These are phyloP conservation scores for Pseudopyrenochaeta lycopersici DNA, from an alignment of 2,329 filamentous ascomycete species.

Conservation along the genomic window DNA sequence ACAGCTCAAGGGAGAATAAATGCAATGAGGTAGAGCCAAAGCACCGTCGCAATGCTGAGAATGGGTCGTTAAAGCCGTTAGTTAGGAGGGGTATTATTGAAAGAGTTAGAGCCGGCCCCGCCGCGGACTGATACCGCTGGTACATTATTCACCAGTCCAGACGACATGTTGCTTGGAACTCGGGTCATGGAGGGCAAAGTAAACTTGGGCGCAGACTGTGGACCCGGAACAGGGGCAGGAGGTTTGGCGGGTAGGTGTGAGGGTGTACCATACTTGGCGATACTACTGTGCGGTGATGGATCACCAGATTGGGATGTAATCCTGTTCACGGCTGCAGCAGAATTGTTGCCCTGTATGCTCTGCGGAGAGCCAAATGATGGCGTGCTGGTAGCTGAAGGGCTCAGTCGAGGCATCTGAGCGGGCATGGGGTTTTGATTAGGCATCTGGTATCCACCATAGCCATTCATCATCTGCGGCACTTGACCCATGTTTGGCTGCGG, in stretches of 20 bases:
- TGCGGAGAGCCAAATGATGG: constrained; percentile 43
- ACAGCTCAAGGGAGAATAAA: constrained; percentile 14
- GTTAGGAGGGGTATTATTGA: constrained; percentile 16
- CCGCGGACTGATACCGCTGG: constrained; percentile 15
- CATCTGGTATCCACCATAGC: constrained; percentile 38
- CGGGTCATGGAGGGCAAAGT: constrained; percentile 27
- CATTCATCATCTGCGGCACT: constrained; percentile 44
- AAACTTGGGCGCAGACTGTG: constrained; percentile 40
- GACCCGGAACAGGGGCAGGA: constrained; percentile 53
- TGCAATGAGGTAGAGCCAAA: constrained; percentile 18
- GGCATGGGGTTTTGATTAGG: constrained; percentile 27
- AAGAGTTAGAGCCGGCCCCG: constrained; percentile 8
- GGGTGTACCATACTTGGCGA: constrained; percentile 66
- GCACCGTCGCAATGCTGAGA: constrained; percentile 42
- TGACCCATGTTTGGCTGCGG: constrained; percentile 42
- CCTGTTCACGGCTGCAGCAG: constrained; percentile 28
- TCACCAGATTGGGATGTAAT: constrained; percentile 35
- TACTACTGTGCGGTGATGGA: constrained; percentile 51
- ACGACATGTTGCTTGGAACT: constrained; percentile 24
- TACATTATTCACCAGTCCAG: constrained; percentile 21
- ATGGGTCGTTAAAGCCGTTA: constrained; percentile 30
- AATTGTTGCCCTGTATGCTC: constrained; percentile 31
- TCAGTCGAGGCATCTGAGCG: constrained; percentile 39
- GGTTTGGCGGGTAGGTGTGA: constrained; percentile 65
- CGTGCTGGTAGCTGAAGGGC: constrained; percentile 35